These are phyloP conservation scores for Kazachstania kunashirensis DNA, from an alignment of 805 yeast species.

Conservation along the genomic window DNA sequence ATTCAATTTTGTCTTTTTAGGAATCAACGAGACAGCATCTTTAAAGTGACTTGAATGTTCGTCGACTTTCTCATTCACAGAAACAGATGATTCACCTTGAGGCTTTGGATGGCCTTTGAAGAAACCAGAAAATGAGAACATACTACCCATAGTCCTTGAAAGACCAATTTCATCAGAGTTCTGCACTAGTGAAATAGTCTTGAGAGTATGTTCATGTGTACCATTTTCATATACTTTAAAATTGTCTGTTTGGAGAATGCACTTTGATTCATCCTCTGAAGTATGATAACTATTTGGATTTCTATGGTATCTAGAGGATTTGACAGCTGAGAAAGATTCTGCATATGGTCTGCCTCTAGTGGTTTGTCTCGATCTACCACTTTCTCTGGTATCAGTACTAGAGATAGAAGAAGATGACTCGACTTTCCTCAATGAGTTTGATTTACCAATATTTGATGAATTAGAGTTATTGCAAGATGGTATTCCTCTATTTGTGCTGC, in stretches of 20 bases:
- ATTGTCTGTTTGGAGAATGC: slow-evolving; percentile 17
- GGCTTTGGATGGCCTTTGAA: slow-evolving; percentile 15
- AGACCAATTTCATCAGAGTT: slow-evolving; percentile 1
- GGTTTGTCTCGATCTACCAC: not conserved
- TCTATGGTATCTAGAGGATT: slow-evolving; percentile 6
- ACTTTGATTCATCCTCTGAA: slow-evolving; percentile 8
- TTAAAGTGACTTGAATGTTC: slow-evolving; percentile 4
- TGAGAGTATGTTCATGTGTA: slow-evolving; percentile 24
- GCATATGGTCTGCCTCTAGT: slow-evolving; percentile 15
- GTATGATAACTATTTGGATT: slow-evolving; percentile 1
- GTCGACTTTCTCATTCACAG: slow-evolving; percentile 2
- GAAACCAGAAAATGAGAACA: slow-evolving; percentile 17
- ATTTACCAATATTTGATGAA: not conserved
- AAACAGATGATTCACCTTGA: slow-evolving; percentile 5
- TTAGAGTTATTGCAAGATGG: not conserved
- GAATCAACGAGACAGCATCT: slow-evolving; percentile 11
- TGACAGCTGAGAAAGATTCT: slow-evolving; percentile 20
- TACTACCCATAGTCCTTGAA: slow-evolving; percentile 3
- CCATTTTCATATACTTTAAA: slow-evolving; percentile 25
- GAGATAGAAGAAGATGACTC: slow-evolving; percentile 7
- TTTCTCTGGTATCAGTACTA: not conserved
- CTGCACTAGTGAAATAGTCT: slow-evolving; percentile 14
- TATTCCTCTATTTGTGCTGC: not conserved
- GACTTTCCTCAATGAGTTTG: slow-evolving; percentile 7
- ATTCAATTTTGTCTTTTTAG: slow-evolving; percentile 3